Evolutionary conservation across 345 rosid species (phyloP).

Genomic region (Eucalyptus tenuipes): DNA sequence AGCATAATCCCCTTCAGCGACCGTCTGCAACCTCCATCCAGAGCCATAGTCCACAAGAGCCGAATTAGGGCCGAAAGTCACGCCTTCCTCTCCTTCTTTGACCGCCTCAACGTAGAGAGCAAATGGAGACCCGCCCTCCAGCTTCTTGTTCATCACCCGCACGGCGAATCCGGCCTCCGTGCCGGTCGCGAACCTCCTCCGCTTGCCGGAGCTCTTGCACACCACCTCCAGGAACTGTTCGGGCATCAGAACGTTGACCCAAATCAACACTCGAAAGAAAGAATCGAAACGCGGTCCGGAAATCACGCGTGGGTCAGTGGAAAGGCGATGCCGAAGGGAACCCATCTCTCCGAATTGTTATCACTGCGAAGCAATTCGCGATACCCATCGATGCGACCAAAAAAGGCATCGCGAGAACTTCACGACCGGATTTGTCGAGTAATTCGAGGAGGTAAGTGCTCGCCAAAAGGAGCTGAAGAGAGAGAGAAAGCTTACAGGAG

Average conservation of each 20-base stretch:
- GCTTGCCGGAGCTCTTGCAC: conserved; percentile 42
- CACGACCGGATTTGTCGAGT: background rate
- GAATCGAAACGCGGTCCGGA: background rate
- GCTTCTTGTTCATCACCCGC: conserved; percentile 52
- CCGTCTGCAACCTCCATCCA: conserved; percentile 60
- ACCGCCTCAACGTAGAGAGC: conserved; percentile 50
- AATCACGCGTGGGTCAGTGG: background rate
- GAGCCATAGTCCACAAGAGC: conserved; percentile 47
- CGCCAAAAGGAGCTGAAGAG: background rate
- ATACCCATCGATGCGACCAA: background rate
- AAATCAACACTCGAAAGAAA: background rate
- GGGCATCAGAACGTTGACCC: background rate
- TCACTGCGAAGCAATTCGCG: background rate
- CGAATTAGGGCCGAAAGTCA: conserved; percentile 70
- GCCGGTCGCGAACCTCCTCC: conserved; percentile 50
- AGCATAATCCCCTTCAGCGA: conserved; percentile 19
- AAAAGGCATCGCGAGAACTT: background rate
- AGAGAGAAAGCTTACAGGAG: background rate
- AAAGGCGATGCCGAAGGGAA: background rate
- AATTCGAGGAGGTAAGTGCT: background rate
- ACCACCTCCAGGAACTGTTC: conserved; percentile 60
- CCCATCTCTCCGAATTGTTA: background rate
- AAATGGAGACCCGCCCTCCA: conserved; percentile 14
- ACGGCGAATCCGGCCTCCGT: conserved; percentile 77
- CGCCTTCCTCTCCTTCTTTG: conserved; percentile 63